These are phyloP conservation scores for Cyberlindnera suaveolens DNA, from an alignment of 805 yeast genomes.

Conservation along the genomic window DNA sequence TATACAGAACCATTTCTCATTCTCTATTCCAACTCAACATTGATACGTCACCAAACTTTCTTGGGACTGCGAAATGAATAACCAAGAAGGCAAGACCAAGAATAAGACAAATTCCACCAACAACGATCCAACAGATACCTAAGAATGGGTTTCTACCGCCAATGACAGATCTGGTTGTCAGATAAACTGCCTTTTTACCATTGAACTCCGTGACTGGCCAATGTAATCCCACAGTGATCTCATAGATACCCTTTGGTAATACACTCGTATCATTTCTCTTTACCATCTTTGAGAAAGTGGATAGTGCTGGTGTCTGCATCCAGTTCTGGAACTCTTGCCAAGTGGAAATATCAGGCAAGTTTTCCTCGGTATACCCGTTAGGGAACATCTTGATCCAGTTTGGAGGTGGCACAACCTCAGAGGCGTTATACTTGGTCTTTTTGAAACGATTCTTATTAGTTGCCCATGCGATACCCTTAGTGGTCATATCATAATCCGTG, in stretches of 20 bases:
- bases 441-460: constrained; percentile 59
- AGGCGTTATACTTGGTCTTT: constrained; percentile 52
- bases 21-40: constrained; percentile 67
- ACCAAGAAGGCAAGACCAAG: constrained; percentile 46
- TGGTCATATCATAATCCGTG: constrained; percentile 37
- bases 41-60: constrained; percentile 69
- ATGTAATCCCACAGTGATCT: constrained; percentile 62
- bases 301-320: constrained; percentile 80
- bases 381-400: constrained; percentile 72
- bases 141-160: constrained; percentile 75
- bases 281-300: constrained; percentile 60
- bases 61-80: constrained; percentile 56
- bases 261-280: constrained; percentile 54
- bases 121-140: constrained; percentile 70
- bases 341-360: constrained; percentile 59
- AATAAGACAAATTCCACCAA: constrained; percentile 62
- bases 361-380: constrained; percentile 63
- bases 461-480: constrained; percentile 64
- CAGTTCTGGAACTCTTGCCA: constrained; percentile 77
- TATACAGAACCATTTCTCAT: constrained; percentile 27
- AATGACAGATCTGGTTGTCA: constrained; percentile 64
- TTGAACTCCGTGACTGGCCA: constrained; percentile 70
- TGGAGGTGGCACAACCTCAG: constrained; percentile 75
- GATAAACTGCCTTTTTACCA: constrained; percentile 60
- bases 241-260: constrained; percentile 53